Base-by-base conservation (phyloP, 1,139 yeast species). In the Lodderomyces metapsilosis region DNA sequence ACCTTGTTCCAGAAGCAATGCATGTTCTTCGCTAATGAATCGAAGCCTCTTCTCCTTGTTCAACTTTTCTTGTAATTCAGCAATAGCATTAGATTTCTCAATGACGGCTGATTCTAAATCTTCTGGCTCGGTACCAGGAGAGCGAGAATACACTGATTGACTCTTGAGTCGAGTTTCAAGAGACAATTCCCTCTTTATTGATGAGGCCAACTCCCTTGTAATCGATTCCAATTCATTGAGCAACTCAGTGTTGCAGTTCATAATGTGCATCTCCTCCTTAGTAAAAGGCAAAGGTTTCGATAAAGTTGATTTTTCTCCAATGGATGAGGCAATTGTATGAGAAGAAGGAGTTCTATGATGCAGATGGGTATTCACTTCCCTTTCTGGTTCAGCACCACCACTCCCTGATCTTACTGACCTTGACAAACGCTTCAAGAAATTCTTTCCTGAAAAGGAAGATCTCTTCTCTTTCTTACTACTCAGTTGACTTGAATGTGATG, bases 21-120 rank as follows among this genome's bases (percentile, higher is more conserved):
- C 80, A 52, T 81, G 85, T 47, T 84, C 89, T 55, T 85, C 92
- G 33, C 88, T 81, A 13, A 83, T 76, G 48, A 76, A 81, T 40
- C 92, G 61, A 44, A 80, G 72, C 50, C 80, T 66, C 48, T 91
- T 69, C 56, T 85, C 92, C 35, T 78, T 79, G 43, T 78, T 79
- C 45, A 85, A 59, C 47, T 76, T 75, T 39, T 77, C 78, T 39
- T 82, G 77, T 42, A 85, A 57, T 22, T 74, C 75, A 2, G 75
- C 69, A 27, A 83, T 70, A 20, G 67, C 67, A 12, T 67, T 56
- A 37, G 80, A 69, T 47, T 78, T 74, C 18, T 68, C 64, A 12
- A 72, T 58, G 10, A 72, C 44, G 43, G 74, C 73, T 15, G 53
- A 50, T 27, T 55, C 58, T 10, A 23, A 42, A 18, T 31, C 18